Evolutionary conservation across 2,329 filamentous ascomycete genomes (phyloP), one percentile per base, ranked within the genome.

Genomic region (Sarocladium oryzae): DNA sequence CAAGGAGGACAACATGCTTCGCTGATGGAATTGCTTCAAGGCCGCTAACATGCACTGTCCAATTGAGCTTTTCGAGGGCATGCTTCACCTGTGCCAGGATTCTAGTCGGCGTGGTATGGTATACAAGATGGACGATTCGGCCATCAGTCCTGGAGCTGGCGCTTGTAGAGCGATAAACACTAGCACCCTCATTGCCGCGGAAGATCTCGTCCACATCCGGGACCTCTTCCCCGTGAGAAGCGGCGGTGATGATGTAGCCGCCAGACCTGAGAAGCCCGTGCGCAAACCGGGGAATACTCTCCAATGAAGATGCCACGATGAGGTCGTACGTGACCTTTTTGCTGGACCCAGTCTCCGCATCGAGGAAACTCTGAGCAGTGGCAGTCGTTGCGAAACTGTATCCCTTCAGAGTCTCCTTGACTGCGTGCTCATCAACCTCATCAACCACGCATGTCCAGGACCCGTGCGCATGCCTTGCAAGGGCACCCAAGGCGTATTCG

Each of bases 1-100:
- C 52, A 9, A 65, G 57, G 18, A 63, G 56, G 46, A 67, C 56
- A 41, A 65, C 57, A 18, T 61, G 56, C 38, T 59, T 56, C 13
- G 33, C 50, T 13, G 8, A 8, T 32, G 28, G 28, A 8, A 13
- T 13, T 32, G 28, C 52, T 30, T 26, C 26, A 13, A 48, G 45
- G 45, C 50, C 41, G 36, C 41, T 49, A 40, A 58, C 53, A 40
- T 46, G 53, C 3, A 58, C 49, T 15, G 40, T 28, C 51, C 52
- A 60, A 2, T 49, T 49, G 13, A 56, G 50, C 32, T 50, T 38
- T 32, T 56, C 49, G 2, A 56, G 45, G 11, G 54, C 56, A 6
- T 32, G 8, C 28, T 32, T 32, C 8, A 32, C 28, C 28, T 32
- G 28, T 32, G 28, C 28, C 7, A 32, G 28, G 7, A 32, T 32